A percentile compares a stretch with the other conserved stretches of the same genome.
These are phyloP conservation scores for Tanacetum coccineum DNA, from an alignment of 129 eudicot genomes.

Conservation along the genomic window DNA sequence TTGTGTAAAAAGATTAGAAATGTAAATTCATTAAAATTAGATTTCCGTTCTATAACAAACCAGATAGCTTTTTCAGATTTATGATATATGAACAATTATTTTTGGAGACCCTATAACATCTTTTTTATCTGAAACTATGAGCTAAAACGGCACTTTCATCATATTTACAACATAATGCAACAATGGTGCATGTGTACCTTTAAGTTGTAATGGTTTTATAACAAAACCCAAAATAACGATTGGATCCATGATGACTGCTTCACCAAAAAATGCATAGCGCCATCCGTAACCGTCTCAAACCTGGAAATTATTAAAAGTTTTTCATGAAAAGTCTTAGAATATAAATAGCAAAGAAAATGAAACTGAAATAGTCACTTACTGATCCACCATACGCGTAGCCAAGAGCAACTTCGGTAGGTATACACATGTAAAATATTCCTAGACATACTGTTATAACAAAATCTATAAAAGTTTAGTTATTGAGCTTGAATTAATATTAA, in stretches of 20 bases:
- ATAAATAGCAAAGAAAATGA: no score
- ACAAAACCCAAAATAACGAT: conserved; percentile 76
- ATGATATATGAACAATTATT: conserved; percentile 24
- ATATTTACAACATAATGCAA: not conserved
- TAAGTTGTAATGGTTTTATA: conserved; percentile 73
- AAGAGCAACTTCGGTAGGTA: no score
- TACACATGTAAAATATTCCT: no score
- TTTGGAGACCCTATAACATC: conserved; percentile 21
- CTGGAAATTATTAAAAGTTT: conserved; percentile 35
- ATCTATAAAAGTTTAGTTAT: no score
- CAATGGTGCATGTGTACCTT: conserved; percentile 37
- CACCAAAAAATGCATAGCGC: conserved; percentile 76
- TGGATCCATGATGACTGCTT: conserved; percentile 74
- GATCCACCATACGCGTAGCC: no score
- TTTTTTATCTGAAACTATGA: conserved; percentile 20
- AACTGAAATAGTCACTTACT: no score
- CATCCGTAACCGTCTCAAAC: conserved; percentile 53
- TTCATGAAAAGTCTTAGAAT: no score
- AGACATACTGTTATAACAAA: no score
- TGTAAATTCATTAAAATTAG: conserved; percentile 9
- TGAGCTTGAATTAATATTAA: no score
- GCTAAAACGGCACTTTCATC: conserved; percentile 1
- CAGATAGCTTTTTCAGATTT: conserved; percentile 31
- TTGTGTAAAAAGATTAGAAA: not conserved
- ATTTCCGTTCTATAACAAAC: conserved; percentile 22